These are phyloP conservation scores for Umbelopsis isabellina DNA, from an alignment of 192 early-diverging fungal genomes.

Conservation along the genomic window DNA sequence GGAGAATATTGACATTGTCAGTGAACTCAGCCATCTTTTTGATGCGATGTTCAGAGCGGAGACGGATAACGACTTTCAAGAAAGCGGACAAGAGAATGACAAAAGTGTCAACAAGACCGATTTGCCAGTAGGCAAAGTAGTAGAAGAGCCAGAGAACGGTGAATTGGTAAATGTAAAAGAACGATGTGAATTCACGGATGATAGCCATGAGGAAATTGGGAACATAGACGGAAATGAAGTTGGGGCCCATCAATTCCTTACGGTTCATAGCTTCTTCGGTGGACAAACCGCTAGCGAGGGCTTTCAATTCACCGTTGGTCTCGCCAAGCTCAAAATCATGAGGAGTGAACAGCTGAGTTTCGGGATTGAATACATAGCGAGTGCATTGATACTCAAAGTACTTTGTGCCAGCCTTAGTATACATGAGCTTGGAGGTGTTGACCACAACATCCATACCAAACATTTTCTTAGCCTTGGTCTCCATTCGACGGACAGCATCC, in stretches of 20 bases:
- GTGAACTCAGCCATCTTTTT: conserved; percentile 64
- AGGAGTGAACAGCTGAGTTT: conserved; percentile 58
- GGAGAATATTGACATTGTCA: conserved; percentile 50
- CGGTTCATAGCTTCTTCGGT: conserved; percentile 54
- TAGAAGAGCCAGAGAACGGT: conserved; percentile 57
- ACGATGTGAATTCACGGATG: conserved; percentile 58
- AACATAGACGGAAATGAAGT: conserved; percentile 68
- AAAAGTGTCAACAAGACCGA: conserved; percentile 55
- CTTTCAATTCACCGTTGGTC: conserved; percentile 45
- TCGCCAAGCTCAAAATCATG: conserved; percentile 59
- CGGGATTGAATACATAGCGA: conserved; percentile 68
- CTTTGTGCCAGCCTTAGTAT: conserved; percentile 50
- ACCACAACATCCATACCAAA: conserved; percentile 48
- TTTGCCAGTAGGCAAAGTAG: conserved; percentile 58
- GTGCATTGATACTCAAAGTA: conserved; percentile 77
- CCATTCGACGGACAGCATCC: conserved; percentile 28
- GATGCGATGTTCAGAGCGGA: conserved; percentile 55
- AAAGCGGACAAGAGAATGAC: conserved; percentile 55
- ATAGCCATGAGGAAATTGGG: conserved; percentile 59
- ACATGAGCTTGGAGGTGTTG: conserved; percentile 45
- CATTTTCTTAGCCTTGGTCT: conserved; percentile 23
- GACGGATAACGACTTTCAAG: conserved; percentile 56
- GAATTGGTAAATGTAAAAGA: conserved; percentile 62
- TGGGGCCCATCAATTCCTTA: conserved; percentile 66
- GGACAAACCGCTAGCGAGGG: conserved; percentile 50